A percentile compares a stretch with the other conserved stretches of the same genome.
phyloP scores from a whole-genome alignment of 169 alveolate species.

The Amoebophrya sp. region DNA sequence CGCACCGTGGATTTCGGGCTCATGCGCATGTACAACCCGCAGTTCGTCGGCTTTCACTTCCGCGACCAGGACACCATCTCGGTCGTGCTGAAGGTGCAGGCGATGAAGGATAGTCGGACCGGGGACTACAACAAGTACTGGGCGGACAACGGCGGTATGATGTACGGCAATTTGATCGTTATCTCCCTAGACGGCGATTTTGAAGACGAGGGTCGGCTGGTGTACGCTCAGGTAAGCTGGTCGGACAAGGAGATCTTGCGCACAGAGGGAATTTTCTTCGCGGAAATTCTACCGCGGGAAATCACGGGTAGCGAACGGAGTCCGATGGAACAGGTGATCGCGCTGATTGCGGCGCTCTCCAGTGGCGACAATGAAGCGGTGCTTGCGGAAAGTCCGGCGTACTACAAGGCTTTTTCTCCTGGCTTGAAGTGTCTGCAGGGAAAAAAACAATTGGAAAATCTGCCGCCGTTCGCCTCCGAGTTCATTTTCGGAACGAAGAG shows the following conservation, averaged over 20 bases:
- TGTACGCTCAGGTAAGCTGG: background rate
- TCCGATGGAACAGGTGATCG: background rate
- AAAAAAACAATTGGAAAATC: background rate
- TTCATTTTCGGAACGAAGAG: background rate
- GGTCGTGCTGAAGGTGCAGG: background rate
- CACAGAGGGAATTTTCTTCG: background rate
- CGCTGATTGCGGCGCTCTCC: background rate
- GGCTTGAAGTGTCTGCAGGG: background rate
- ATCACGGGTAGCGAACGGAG: background rate
- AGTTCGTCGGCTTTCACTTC: background rate
- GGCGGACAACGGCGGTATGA: background rate
- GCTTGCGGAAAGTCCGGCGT: background rate
- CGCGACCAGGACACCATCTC: background rate
- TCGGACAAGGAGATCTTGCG: background rate
- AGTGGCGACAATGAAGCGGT: background rate
- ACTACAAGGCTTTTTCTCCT: slow-evolving; percentile 2
- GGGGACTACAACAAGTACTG: background rate
- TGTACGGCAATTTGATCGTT: slow-evolving; percentile 5
- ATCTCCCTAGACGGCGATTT: background rate
- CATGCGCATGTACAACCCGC: background rate
- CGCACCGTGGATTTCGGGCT: background rate
- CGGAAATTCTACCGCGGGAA: background rate
- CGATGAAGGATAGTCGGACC: background rate
- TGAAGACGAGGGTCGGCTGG: background rate
- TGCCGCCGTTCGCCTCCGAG: background rate